These are phyloP conservation scores for Mucor indicus DNA, from an alignment of 371 early-diverging fungal species.

Conservation along the genomic window DNA sequence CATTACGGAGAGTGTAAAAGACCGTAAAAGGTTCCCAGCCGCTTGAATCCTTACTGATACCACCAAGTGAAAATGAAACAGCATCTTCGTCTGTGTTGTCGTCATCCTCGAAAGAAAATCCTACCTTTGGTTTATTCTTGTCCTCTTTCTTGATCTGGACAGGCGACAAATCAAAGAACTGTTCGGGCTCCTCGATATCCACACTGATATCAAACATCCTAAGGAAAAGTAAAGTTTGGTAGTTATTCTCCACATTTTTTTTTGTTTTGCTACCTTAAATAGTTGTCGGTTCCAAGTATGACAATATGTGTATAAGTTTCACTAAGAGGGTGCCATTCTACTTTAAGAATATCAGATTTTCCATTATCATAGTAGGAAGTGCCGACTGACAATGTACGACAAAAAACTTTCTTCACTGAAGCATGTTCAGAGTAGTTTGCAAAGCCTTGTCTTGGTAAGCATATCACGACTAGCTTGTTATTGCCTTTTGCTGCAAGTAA, in stretches of 20 bases:
- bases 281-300: constrained; percentile 30
- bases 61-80: constrained; percentile 39
- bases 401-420: constrained; percentile 21
- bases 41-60: constrained; percentile 25
- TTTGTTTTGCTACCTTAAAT: constrained; percentile 23
- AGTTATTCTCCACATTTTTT: background rate
- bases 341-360: constrained; percentile 23
- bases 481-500: constrained; percentile 34
- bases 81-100: constrained; percentile 39
- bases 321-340: constrained; percentile 47
- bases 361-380: constrained; percentile 6
- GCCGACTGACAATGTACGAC: constrained; percentile 30
- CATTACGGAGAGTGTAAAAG: constrained; percentile 38
- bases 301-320: constrained; percentile 39
- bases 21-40: constrained; percentile 47
- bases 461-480: constrained; percentile 22
- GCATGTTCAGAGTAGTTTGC: constrained; percentile 4
- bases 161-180: constrained; percentile 41
- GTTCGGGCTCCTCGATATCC: constrained; percentile 40
- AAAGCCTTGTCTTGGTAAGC: constrained; percentile 31
- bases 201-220: constrained; percentile 42
- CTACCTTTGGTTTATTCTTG: background rate
- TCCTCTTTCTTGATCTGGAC: constrained; percentile 1
- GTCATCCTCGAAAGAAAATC: constrained; percentile 27
- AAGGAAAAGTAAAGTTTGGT: background rate